Percentiles rank a stretch among this genome's conserved stretches.
Conservation (phyloP, 2,329 filamentous ascomycete species). For the Nannizziopsis arthrosporioides region DNA sequence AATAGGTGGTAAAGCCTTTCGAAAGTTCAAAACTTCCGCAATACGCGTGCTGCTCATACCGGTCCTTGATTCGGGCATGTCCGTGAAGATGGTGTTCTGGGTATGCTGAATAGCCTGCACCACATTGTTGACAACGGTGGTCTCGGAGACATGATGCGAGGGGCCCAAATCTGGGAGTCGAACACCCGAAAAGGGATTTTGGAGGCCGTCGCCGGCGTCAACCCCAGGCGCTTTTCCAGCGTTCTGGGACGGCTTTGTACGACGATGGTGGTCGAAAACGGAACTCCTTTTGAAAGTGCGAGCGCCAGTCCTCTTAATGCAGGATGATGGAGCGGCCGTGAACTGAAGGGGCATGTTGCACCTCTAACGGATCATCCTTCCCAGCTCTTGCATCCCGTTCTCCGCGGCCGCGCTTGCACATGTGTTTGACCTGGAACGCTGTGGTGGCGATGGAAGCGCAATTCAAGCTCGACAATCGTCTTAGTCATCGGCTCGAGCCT, state of each 20-base stretch:
- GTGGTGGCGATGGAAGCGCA: too few species aligned
- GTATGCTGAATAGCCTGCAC: constrained; percentile 45
- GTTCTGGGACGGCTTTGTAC: constrained; percentile 27
- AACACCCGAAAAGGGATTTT: constrained; percentile 14
- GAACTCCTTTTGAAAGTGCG: constrained; percentile 25
- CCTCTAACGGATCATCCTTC: not conserved
- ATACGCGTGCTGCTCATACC: constrained; percentile 54
- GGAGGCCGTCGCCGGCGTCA: constrained; percentile 20
- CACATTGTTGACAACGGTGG: constrained; percentile 39
- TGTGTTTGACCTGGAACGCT: not conserved
- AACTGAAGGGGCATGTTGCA: constrained; percentile 36
- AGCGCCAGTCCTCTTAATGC: constrained; percentile 32
- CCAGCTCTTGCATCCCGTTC: not conserved
- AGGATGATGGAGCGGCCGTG: constrained; percentile 38
- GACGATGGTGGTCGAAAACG: constrained; percentile 32
- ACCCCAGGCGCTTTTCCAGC: constrained; percentile 10
- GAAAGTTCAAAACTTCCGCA: constrained; percentile 47
- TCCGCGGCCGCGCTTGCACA: not conserved
- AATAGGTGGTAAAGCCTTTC: constrained; percentile 44
- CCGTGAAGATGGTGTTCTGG: constrained; percentile 43
- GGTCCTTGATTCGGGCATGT: constrained; percentile 42
- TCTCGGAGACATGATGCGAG: constrained; percentile 38
- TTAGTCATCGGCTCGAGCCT: too few species aligned
- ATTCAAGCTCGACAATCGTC: too few species aligned
- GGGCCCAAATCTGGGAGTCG: constrained; percentile 42